phyloP scores from a whole-genome alignment of 345 rosid genomes.

The Erysimum cheiranthoides region DNA sequence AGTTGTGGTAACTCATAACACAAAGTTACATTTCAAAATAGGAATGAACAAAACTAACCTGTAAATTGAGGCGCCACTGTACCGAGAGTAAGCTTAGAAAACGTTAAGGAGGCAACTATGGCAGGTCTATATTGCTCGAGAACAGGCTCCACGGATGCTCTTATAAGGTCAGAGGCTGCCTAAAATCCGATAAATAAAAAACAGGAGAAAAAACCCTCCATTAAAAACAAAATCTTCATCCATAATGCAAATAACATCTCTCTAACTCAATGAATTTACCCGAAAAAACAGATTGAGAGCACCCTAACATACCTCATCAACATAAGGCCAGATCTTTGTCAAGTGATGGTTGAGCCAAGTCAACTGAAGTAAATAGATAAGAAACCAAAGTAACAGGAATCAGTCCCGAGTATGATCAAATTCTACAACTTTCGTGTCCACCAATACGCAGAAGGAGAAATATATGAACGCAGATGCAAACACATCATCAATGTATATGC shows the following conservation, averaged over 20 bases:
- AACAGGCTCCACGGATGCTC: slow-evolving; percentile 84
- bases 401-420: slow-evolving; percentile 33
- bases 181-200: slow-evolving; percentile 40
- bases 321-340: slow-evolving; percentile 97
- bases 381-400: slow-evolving; percentile 27
- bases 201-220: not conserved
- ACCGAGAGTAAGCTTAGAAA: slow-evolving; percentile 96
- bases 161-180: slow-evolving; percentile 99
- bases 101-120: slow-evolving; percentile 81
- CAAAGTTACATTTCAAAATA: not conserved
- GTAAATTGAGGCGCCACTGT: slow-evolving; percentile 99
- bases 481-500: not conserved
- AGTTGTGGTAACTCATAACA: slow-evolving; percentile 16
- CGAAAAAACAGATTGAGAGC: not conserved
- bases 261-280: slow-evolving; percentile 8
- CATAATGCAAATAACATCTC: slow-evolving; percentile 22
- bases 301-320: slow-evolving; percentile 59
- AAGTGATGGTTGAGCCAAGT: slow-evolving; percentile 91
- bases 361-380: slow-evolving; percentile 61
- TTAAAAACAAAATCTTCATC: slow-evolving; percentile 6
- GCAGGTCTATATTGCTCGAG: slow-evolving; percentile 95
- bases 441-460: not conserved
- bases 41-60: slow-evolving; percentile 58
- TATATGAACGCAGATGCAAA: not conserved
- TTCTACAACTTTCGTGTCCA: not conserved